Base-by-base conservation (phyloP, 2,329 filamentous ascomycete genomes). In the Trichophyton schoenleinii region DNA sequence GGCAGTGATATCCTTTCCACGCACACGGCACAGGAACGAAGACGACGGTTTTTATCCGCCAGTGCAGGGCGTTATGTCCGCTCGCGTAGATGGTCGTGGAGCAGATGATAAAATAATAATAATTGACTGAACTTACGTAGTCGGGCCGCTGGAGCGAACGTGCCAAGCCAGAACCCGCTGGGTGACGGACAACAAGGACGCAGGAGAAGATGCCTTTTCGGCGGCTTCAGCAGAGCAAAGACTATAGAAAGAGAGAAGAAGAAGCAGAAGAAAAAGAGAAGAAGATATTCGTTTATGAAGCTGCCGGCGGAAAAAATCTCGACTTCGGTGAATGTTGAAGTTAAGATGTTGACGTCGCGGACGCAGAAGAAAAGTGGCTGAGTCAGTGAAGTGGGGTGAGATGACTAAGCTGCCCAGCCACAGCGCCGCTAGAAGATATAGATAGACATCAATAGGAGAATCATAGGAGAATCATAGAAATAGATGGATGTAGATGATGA, bases 361-460 rank as follows among this genome's bases (percentile, higher is more conserved):
- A 52, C 6, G 46, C 6, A 52, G 46, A 7, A 53, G 46, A 53
- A 22, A 52, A 34, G 52, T 55, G 52, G 52, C 52, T 55, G 52
- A 55, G 25, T 28, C 0, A 13, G 49, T 36, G 34, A 18, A 28
- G 52, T 28, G 52, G 52, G 52, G 52, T 53, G 52, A 7, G 28
- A 31, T 55, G 52, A 55, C 52, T 55, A 55, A 55, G 57, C 8
- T 34, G n/a, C 6, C 57, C 57, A 58, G 57, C 57, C 57, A 58
- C 57, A 58, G 6, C 8, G 52, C 41, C 13, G 18, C 20, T 6
- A 18, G 9, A 41, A 58, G 6, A 58, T 38, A 31, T n/a, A 41
- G 20, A 57, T 36, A 36, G 53, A 57, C 3, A n/a, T 34, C 11
- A 20, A 57, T 20, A 36, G 53, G 22, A 7, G 34, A 11, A 28